Conservation (phyloP, 768 basidiomycete genomes). For the Cystobasidium tubakii region DNA sequence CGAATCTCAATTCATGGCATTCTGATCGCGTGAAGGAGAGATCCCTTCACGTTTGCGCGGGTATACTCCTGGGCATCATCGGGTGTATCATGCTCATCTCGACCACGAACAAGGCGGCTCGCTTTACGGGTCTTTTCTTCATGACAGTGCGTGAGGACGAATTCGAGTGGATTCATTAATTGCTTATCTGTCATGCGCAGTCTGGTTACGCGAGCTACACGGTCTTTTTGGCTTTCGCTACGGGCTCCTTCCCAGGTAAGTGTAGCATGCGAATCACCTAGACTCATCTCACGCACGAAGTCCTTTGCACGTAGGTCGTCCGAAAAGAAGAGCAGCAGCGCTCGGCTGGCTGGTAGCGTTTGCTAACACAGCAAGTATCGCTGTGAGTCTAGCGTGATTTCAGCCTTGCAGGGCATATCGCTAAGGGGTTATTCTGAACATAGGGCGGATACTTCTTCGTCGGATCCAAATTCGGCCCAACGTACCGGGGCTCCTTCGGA, state of each 20-base stretch:
- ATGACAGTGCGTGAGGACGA: no score
- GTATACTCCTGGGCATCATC: constrained; percentile 61
- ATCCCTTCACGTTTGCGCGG: constrained; percentile 59
- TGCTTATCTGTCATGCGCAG: neutral
- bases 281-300: no score
- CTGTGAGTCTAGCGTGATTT: neutral
- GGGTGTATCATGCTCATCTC: constrained; percentile 60
- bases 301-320: no score
- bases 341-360: constrained; percentile 7
- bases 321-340: neutral
- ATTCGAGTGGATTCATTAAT: no score
- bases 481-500: constrained; percentile 8
- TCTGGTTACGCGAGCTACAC: constrained; percentile 11
- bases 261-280: no score
- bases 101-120: constrained; percentile 56
- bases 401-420: no score
- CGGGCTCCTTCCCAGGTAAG: constrained; percentile 9
- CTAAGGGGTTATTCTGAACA: neutral
- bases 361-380: constrained; percentile 25
- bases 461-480: neutral
- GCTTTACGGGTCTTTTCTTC: constrained; percentile 12
- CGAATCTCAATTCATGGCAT: constrained; percentile 50
- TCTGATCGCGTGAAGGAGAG: constrained; percentile 68
- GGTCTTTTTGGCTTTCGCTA: neutral
- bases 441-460: constrained; percentile 22